These are phyloP conservation scores for Cladophialophora immunda DNA, from an alignment of 2,329 filamentous ascomycete species.

Conservation along the genomic window DNA sequence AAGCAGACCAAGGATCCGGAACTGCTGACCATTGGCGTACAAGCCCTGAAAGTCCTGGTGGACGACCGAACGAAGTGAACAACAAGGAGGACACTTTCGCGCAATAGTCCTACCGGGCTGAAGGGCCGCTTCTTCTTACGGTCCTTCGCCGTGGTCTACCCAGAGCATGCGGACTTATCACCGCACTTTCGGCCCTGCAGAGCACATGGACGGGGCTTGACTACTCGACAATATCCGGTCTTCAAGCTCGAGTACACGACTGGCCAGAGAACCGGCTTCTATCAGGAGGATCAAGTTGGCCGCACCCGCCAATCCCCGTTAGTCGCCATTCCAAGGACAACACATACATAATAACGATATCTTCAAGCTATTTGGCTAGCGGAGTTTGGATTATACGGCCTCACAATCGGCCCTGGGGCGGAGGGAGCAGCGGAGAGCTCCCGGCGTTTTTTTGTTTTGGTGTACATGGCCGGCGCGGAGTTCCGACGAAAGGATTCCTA, in stretches of 20 bases:
- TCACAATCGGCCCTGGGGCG: background rate
- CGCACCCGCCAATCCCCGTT: background rate
- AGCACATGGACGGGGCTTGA: background rate
- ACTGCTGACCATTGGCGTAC: conserved; percentile 75
- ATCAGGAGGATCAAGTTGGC: background rate
- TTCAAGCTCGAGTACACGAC: background rate
- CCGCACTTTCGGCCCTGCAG: background rate
- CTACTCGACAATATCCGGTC: background rate
- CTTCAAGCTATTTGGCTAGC: background rate
- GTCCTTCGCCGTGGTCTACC: background rate
- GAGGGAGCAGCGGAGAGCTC: background rate
- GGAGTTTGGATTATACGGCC: conserved; percentile 1
- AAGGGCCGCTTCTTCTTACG: background rate
- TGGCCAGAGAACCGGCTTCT: background rate
- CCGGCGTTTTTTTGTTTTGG: background rate
- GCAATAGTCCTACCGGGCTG: background rate
- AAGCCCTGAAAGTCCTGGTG: conserved; percentile 69
- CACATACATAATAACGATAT: background rate
- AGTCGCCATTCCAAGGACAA: background rate
- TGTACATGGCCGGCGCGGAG: background rate
- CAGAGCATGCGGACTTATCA: background rate
- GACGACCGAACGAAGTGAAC: conserved; percentile 10
- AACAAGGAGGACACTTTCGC: background rate
- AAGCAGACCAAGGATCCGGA: conserved; percentile 73
- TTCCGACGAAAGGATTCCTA: background rate